Base-by-base conservation (phyloP, 2,329 filamentous ascomycete species). In the Aspergillus tubingensis region DNA sequence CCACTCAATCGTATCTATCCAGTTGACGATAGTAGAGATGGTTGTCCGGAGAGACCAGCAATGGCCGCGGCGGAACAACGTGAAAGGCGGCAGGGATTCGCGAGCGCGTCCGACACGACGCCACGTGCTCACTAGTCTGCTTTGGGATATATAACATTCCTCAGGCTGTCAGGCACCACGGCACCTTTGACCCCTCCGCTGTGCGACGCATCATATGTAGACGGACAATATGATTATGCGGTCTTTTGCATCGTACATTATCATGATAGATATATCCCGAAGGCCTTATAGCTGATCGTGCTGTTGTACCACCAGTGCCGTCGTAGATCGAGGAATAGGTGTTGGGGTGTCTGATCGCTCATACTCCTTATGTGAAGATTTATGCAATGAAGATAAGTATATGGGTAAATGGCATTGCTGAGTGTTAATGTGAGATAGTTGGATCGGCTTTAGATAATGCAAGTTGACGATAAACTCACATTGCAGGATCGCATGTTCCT, bases 71-170 rank as follows among this genome's bases (percentile, higher is more conserved):
- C 32, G 32, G 4, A 36, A 36, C 32, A 27, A 21, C 27, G 36
- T 5, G 27, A 47, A 23, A 36, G 32, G 59, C 36, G 58, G 58
- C 25, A 54, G 57, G 59, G 44, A 48, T 44, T 59, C 51, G 56
- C 38, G 38, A 54, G 53, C 59, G 54, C 60, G 63, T 61, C 61
- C 30, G 41, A 36, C 61, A 56, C 56, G 60, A 39, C 38, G 47
- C 62, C 61, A 67, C 60, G 59, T 43, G 58, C 17, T 21, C 51
- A 48, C 67, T 67, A 68, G 41, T 21, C 61, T 44, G 8, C 10
- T 58, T 50, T 19, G 30, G 62, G 61, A 56, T 48, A 65, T 65
- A 66, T 64, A 39, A 43, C 62, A 64, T 68, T 68, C 64, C 67
- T 67, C 59, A 68, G 67, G 67, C 62, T 56, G 54, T 52, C 57